Percentiles rank a stretch among this genome's conserved stretches.
phyloP scores from a whole-genome alignment of 192 early-diverging fungal genomes.

The Entomortierella parvispora region DNA sequence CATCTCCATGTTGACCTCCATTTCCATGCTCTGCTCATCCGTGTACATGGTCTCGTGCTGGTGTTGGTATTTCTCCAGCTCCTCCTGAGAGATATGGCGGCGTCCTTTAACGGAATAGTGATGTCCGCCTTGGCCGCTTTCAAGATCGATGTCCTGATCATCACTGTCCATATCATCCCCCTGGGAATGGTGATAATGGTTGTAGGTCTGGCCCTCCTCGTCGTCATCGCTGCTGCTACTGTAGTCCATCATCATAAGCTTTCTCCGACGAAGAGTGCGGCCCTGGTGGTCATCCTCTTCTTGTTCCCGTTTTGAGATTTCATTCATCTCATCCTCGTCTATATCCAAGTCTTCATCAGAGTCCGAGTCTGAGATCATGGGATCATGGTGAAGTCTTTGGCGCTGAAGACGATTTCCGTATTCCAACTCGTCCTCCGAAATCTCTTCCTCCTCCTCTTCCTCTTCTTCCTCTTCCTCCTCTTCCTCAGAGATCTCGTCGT shows the following conservation, averaged over 20 bases:
- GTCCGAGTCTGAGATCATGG: conserved; percentile 34
- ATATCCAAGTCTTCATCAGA: conserved; percentile 24
- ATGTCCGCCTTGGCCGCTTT: conserved; percentile 20
- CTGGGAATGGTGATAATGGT: not conserved
- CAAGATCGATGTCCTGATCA: conserved; percentile 39
- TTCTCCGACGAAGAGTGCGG: conserved; percentile 35
- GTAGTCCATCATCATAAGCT: conserved; percentile 51
- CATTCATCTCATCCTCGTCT: conserved; percentile 34
- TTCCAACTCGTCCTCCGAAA: conserved; percentile 1
- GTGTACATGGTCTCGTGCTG: conserved; percentile 40
- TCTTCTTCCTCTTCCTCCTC: conserved; percentile 25
- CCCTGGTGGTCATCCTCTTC: conserved; percentile 28
- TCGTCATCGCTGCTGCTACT: conserved; percentile 36
- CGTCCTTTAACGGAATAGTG: not conserved
- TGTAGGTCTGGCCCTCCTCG: conserved; percentile 18
- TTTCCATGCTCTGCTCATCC: not conserved
- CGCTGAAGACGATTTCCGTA: conserved; percentile 12
- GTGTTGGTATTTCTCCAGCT: conserved; percentile 35
- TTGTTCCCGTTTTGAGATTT: conserved; percentile 30
- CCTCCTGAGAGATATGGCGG: conserved; percentile 29
- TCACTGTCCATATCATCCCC: conserved; percentile 27
- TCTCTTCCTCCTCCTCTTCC: conserved; percentile 25
- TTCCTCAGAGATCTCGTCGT: conserved; percentile 17
- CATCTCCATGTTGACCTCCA: conserved; percentile 14
- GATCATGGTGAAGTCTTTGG: conserved; percentile 11